phyloP scores from a whole-genome alignment of 768 basidiomycete species.

The Lactifluus pinguis region DNA sequence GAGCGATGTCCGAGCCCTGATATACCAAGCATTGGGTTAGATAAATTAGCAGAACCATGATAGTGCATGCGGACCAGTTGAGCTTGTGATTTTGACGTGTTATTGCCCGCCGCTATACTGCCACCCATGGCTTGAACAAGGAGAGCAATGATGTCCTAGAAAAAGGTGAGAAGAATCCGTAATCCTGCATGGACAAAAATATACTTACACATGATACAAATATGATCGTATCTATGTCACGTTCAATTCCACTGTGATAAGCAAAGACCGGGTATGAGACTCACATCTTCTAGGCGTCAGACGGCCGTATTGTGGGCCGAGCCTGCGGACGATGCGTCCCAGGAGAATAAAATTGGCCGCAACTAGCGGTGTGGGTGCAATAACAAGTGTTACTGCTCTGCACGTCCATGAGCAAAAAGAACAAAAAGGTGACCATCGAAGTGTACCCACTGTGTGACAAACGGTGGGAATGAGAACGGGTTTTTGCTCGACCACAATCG shows the following conservation, averaged over 20 bases:
- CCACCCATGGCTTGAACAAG: conserved; percentile 12
- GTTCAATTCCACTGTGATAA: background rate
- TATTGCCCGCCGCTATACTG: background rate
- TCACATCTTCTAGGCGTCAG: conserved; percentile 14
- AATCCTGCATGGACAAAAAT: background rate
- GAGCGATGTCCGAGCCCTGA: too few relatives aligned
- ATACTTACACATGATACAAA: conserved; percentile 15
- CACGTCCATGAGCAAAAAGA: background rate
- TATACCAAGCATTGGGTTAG: background rate
- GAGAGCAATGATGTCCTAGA: conserved; percentile 15
- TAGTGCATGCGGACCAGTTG: background rate
- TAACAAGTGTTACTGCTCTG: conserved; percentile 6
- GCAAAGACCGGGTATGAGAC: background rate
- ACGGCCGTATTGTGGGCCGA: conserved; percentile 13
- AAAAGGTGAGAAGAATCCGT: background rate
- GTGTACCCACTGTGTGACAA: conserved; percentile 13
- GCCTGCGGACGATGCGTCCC: conserved; percentile 14
- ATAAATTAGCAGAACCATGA: background rate
- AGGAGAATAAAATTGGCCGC: conserved; percentile 19
- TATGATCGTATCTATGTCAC: conserved; percentile 3
- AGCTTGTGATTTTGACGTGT: background rate
- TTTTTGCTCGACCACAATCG: conserved; percentile 17
- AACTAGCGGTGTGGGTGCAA: conserved; percentile 18
- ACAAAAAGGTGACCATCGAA: background rate
- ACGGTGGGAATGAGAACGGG: conserved; percentile 3